Conservation (phyloP, 148 eudicot genomes). For the Vaccinium vitisidaea region DNA sequence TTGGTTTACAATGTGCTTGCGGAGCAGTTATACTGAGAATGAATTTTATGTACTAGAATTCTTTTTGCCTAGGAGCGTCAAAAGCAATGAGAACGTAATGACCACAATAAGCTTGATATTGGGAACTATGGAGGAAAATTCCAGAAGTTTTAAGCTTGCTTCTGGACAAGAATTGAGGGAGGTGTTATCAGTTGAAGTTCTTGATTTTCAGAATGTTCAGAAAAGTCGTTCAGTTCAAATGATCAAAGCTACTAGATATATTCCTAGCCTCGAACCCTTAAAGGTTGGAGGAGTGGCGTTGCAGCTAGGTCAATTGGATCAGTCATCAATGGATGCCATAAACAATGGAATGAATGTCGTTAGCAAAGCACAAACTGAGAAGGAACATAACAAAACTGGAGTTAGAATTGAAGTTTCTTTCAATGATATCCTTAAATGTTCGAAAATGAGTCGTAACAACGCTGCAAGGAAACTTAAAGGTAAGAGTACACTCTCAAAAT, state of each 20-base stretch:
- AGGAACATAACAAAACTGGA: background rate
- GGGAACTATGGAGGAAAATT: background rate
- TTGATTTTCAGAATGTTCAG: background rate
- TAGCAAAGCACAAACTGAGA: background rate
- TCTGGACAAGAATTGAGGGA: background rate
- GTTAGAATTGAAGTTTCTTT: background rate
- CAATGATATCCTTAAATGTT: background rate
- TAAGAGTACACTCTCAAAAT: background rate
- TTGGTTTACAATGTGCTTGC: slow-evolving; percentile 24
- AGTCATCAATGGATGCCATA: background rate
- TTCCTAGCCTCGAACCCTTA: background rate
- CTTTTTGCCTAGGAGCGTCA: background rate
- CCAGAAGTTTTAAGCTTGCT: background rate
- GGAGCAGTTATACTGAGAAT: background rate
- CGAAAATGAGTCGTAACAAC: background rate
- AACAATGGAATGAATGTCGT: background rate
- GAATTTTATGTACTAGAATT: background rate
- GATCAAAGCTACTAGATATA: background rate
- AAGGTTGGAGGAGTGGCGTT: background rate
- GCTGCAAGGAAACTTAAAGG: background rate
- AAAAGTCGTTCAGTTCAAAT: background rate
- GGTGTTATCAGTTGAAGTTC: background rate
- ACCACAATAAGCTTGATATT: background rate
- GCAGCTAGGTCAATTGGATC: background rate
- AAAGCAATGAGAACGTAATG: background rate